Evolutionary conservation across 495 filamentous ascomycete species (phyloP).

Genomic region (Staphylotrichum tortipilum): DNA sequence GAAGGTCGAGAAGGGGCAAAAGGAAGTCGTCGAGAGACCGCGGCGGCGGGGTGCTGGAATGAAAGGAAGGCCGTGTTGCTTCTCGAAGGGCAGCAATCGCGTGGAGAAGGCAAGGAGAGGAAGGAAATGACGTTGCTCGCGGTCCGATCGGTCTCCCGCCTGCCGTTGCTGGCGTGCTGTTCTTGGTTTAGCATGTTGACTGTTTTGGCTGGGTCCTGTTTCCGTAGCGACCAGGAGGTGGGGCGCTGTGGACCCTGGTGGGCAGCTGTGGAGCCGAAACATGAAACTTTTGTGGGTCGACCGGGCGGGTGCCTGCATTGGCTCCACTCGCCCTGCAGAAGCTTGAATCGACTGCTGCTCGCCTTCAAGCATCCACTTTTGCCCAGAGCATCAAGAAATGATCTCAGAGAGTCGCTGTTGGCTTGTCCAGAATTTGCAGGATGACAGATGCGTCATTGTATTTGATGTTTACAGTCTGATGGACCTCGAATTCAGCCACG

Average conservation of each 20-base stretch:
- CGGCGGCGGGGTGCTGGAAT: background rate
- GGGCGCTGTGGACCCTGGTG: background rate
- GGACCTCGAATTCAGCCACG: too few species aligned
- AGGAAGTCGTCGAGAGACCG: background rate
- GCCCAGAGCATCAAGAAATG: too few species aligned
- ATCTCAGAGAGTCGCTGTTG: too few species aligned
- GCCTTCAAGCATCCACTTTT: too few species aligned
- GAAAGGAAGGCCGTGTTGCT: background rate
- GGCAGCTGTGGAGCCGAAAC: too few species aligned
- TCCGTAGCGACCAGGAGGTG: slow-evolving; percentile 6
- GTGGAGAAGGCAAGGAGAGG: background rate
- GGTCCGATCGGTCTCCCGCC: background rate
- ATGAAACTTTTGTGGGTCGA: background rate
- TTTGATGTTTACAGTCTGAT: too few species aligned
- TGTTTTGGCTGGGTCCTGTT: slow-evolving; percentile 5
- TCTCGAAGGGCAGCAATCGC: background rate
- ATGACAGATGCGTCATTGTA: too few species aligned
- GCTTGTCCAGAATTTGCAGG: too few species aligned
- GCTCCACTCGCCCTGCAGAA: background rate
- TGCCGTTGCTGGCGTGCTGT: slow-evolving; percentile 10
- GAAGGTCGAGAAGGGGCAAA: background rate
- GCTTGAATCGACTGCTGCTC: too few species aligned
- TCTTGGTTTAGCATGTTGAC: slow-evolving; percentile 3
- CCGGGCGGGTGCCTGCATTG: background rate
- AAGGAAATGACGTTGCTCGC: slow-evolving; percentile 8